These are phyloP conservation scores for Cordyceps cicadae DNA, from an alignment of 2,329 filamentous ascomycete genomes.

Conservation along the genomic window DNA sequence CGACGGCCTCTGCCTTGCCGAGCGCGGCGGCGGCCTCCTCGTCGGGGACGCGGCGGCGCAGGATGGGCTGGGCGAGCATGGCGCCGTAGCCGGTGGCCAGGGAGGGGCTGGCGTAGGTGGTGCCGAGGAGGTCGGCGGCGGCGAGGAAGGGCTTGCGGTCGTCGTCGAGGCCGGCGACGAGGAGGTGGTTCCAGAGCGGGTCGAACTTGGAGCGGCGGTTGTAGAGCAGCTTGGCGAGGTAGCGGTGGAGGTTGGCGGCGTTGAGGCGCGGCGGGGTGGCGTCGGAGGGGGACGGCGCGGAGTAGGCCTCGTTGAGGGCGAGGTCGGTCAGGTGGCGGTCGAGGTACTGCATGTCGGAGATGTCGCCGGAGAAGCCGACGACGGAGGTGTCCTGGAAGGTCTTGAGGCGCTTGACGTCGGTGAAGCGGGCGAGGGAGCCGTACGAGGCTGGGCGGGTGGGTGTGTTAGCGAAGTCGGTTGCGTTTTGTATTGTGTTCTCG, in stretches of 20 bases:
- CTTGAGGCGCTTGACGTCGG: constrained; percentile 89
- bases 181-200: constrained; percentile 91
- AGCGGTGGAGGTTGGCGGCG: constrained; percentile 92
- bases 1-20: constrained; percentile 68
- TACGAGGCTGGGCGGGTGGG: constrained; percentile 64
- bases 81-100: constrained; percentile 90
- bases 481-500: too few species aligned
- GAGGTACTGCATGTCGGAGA: constrained; percentile 98
- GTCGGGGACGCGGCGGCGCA: constrained; percentile 76
- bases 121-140: constrained; percentile 83
- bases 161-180: constrained; percentile 82
- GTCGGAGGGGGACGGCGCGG: constrained; percentile 21
- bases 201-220: constrained; percentile 91
- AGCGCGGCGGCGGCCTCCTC: constrained; percentile 68
- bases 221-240: constrained; percentile 94
- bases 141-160: constrained; percentile 79
- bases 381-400: constrained; percentile 77
- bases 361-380: constrained; percentile 91
- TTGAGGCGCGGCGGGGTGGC: constrained; percentile 48
- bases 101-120: constrained; percentile 79
- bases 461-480: background rate
- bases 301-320: constrained; percentile 83
- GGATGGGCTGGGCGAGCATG: constrained; percentile 85
- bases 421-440: constrained; percentile 92
- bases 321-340: constrained; percentile 84